A percentile compares a stretch with the other conserved stretches of the same genome.
These are phyloP conservation scores for Naganishia randhawae DNA, from an alignment of 768 basidiomycete species.

Conservation along the genomic window DNA sequence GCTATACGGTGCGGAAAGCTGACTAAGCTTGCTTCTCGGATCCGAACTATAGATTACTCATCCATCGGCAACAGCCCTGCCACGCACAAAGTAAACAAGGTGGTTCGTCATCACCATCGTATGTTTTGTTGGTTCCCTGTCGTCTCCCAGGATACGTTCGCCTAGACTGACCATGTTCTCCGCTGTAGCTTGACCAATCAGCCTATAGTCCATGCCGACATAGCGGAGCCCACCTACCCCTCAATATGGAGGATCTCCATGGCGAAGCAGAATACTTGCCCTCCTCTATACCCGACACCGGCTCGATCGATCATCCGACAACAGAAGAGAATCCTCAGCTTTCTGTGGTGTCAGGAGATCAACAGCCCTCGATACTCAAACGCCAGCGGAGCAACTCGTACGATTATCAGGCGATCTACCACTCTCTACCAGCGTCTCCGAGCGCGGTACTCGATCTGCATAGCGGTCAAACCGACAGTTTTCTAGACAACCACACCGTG, in stretches of 20 bases:
- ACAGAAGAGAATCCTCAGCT: neutral
- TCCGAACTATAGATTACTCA: neutral
- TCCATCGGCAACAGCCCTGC: neutral
- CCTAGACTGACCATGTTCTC: neutral
- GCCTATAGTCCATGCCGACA: neutral
- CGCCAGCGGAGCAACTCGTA: neutral
- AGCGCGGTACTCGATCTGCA: neutral
- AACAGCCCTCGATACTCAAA: neutral
- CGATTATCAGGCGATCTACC: neutral
- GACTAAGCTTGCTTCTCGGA: slow-evolving; percentile 2
- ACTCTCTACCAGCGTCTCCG: neutral
- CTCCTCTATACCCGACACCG: neutral
- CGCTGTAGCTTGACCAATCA: neutral
- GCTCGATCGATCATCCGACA: slow-evolving; percentile 1
- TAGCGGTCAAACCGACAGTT: neutral
- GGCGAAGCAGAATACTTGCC: neutral
- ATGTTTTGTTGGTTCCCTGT: neutral
- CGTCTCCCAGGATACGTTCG: neutral
- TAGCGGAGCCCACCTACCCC: neutral
- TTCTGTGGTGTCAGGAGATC: neutral
- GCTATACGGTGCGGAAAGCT: neutral
- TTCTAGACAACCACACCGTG: neutral
- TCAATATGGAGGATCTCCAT: slow-evolving; percentile 1
- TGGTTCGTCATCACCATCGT: slow-evolving; percentile 20
- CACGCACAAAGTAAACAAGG: slow-evolving; percentile 19